Base-by-base conservation (phyloP, 2,329 filamentous ascomycete species). In the Xylaria multiplex region DNA sequence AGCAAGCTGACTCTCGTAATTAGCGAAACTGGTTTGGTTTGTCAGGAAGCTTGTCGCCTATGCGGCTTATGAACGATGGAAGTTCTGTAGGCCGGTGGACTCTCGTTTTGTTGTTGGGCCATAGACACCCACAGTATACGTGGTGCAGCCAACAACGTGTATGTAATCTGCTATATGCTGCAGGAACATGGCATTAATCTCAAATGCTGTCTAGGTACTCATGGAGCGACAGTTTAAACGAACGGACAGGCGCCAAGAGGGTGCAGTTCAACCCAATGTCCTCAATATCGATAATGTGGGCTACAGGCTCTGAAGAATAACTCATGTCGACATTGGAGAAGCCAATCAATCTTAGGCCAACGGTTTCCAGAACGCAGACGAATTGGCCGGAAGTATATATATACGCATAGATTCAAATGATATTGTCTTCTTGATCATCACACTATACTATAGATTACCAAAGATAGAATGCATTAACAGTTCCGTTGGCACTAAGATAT, bases 31-130 rank as follows among this genome's bases (percentile, higher is more conserved):
- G 22, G 50, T 11, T n/a, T 40, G 19, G 13, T 27, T 13, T 40
- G 9, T 37, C 22, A 13, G 5, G 8, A 54, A 27, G 22, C 30
- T 54, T 22, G 22, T 14, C 50, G 27, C 35, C 13, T 22, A 27
- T 40, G 50, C 30, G 13, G 35, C n/a, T 40, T 53, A 14, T 14
- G 27, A 40, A 13, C n/a, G 19, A 60, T 54, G 30, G 27, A 14
- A 24, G 45, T 32, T 32, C n/a, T 24, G 56, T 59, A 32, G 56
- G 42, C 27, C 40, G 7, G 37, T 59, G 19, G 14, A 53, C 32
- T 40, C 16, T 19, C 16, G 22, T 52, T 24, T 61, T 8, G 40
- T 30, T 32, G 50, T 48, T 9, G n/a, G 43, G 24, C 14, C 35
- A 35, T 5, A 13, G 13, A 40, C 37, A 55, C n/a, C 37, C 30